A percentile compares a stretch with the other conserved stretches of the same genome.
Evolutionary conservation across 129 eudicot species (phyloP).

Genomic region (Oenanthe sinensis): DNA sequence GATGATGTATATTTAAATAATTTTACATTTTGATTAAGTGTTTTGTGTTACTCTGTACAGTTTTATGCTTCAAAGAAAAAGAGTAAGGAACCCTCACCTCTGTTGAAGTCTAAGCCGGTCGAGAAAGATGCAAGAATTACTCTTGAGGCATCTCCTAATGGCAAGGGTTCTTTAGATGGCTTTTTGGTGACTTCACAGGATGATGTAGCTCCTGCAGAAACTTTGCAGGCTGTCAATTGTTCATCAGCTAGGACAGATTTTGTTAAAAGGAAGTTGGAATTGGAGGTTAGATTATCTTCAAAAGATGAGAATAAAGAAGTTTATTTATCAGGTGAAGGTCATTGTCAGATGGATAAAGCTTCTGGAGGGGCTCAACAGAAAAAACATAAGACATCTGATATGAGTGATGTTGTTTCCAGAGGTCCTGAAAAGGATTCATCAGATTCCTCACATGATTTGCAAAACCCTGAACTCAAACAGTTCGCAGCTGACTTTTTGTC

Average conservation of each 20-base stretch:
- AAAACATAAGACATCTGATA: constrained; percentile 11
- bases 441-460: constrained; percentile 16
- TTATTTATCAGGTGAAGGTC: constrained; percentile 14
- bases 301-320: constrained; percentile 23
- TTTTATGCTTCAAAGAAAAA: constrained; percentile 77
- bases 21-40: not conserved
- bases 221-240: constrained; percentile 25
- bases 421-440: constrained; percentile 12
- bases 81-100: constrained; percentile 47
- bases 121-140: constrained; percentile 42
- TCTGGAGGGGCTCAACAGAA: constrained; percentile 11
- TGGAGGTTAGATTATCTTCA: constrained; percentile 38
- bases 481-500: constrained; percentile 72
- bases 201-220: constrained; percentile 23
- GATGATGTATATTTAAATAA: not conserved
- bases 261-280: constrained; percentile 56
- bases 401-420: constrained; percentile 11
- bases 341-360: constrained; percentile 13
- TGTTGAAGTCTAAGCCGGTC: constrained; percentile 32
- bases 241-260: constrained; percentile 33
- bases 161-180: constrained; percentile 65
- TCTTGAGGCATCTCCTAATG: constrained; percentile 62
- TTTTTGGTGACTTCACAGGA: constrained; percentile 57
- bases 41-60: constrained; percentile 33
- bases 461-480: constrained; percentile 51